Conservation (phyloP, 1,284 basidiomycete species). For the Marasmius tenuissimus region DNA sequence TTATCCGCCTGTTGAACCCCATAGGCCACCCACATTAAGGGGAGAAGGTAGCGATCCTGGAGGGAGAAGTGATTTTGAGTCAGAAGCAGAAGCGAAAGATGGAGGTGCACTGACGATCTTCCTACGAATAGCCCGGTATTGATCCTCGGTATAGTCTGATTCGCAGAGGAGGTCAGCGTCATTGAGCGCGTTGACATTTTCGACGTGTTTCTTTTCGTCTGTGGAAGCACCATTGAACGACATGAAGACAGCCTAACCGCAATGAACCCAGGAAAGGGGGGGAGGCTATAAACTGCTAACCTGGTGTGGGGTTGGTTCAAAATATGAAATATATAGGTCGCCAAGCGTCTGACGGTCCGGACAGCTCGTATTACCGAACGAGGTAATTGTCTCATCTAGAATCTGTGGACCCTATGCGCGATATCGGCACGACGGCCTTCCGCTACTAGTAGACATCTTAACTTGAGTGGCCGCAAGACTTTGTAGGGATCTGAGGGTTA, state of each 20-base stretch:
- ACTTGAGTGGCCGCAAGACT: too few species aligned
- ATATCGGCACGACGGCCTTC: too few species aligned
- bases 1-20: constrained; percentile 18
- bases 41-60: constrained; percentile 12
- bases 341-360: too few species aligned
- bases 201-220: constrained; percentile 3
- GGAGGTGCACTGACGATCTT: constrained; percentile 5
- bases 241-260: background rate
- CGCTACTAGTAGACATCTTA: too few species aligned
- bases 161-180: constrained; percentile 4
- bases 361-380: too few species aligned
- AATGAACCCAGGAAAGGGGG: background rate
- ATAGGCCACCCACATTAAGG: constrained; percentile 16
- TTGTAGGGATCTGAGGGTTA: too few species aligned
- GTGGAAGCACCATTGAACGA: background rate
- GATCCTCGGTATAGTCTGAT: constrained; percentile 12
- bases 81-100: background rate
- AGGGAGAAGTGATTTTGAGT: background rate
- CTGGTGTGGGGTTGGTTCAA: too few species aligned
- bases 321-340: too few species aligned
- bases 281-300: background rate
- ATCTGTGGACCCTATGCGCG: too few species aligned
- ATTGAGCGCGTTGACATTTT: constrained; percentile 29
- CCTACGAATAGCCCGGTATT: constrained; percentile 8
- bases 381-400: too few species aligned